These are phyloP conservation scores for Andrographis paniculata DNA, from an alignment of 305 asterid genomes.

Conservation along the genomic window DNA sequence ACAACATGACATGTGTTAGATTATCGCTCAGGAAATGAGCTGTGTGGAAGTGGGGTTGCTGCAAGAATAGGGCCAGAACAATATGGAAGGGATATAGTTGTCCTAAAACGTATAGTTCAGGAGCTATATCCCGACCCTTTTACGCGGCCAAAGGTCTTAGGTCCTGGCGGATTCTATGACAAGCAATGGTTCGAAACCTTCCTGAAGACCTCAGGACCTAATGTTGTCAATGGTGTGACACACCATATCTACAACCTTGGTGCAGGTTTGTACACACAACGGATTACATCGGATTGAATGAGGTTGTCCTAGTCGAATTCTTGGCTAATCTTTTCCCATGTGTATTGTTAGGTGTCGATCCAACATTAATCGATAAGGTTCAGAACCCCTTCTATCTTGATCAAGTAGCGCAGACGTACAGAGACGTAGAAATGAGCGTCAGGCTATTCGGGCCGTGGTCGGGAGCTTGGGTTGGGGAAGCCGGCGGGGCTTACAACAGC, in stretches of 20 bases:
- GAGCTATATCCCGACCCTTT: no score
- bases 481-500: slow-evolving; percentile 84
- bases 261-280: slow-evolving; percentile 33
- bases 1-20: not conserved
- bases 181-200: slow-evolving; percentile 47
- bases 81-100: no score
- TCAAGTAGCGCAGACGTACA: slow-evolving; percentile 36
- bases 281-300: no score
- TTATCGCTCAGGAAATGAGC: slow-evolving; percentile 55
- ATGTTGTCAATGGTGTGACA: slow-evolving; percentile 55
- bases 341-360: slow-evolving; percentile 42
- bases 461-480: slow-evolving; percentile 78
- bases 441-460: slow-evolving; percentile 46
- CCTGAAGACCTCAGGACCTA: slow-evolving; percentile 46
- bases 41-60: slow-evolving; percentile 46
- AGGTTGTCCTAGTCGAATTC: no score
- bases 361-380: slow-evolving; percentile 42
- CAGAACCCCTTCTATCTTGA: slow-evolving; percentile 63
- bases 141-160: no score
- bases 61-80: slow-evolving; percentile 26
- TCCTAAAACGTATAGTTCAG: no score
- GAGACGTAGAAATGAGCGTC: slow-evolving; percentile 27
- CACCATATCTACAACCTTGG: slow-evolving; percentile 88
- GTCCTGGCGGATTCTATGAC: slow-evolving; percentile 67
- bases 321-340: slow-evolving; percentile 1